A percentile compares a stretch with the other conserved stretches of the same genome.
phyloP scores from a whole-genome alignment of 2,329 filamentous ascomycete species.

The Aulographum hederae region DNA sequence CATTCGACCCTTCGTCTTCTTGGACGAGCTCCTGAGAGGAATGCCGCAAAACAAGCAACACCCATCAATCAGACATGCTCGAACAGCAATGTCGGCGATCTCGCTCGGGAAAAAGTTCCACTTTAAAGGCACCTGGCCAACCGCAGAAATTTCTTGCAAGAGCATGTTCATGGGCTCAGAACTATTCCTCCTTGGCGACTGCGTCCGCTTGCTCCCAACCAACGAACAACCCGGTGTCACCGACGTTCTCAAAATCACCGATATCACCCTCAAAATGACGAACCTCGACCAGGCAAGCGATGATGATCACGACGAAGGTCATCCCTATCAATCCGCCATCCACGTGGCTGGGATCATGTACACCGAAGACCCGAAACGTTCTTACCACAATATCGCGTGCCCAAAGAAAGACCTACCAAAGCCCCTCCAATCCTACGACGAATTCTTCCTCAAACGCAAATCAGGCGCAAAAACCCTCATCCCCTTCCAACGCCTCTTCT shows the following conservation, averaged over 20 bases:
- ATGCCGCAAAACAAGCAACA: conserved; percentile 26
- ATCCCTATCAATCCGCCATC: conserved; percentile 27
- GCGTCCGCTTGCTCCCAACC: conserved; percentile 29
- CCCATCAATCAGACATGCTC: conserved; percentile 33
- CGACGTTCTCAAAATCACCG: conserved; percentile 35
- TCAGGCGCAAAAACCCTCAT: conserved; percentile 23
- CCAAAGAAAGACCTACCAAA: not conserved
- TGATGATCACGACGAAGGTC: conserved; percentile 25
- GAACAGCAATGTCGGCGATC: conserved; percentile 33
- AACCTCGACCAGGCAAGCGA: conserved; percentile 28
- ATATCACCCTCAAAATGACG: conserved; percentile 31
- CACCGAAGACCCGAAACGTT: conserved; percentile 17
- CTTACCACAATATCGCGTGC: conserved; percentile 8
- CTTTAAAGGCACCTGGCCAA: conserved; percentile 35
- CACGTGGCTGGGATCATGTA: conserved; percentile 32
- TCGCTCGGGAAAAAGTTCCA: conserved; percentile 32
- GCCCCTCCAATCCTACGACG: conserved; percentile 1
- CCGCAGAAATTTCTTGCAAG: conserved; percentile 31
- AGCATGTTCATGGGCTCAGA: conserved; percentile 40
- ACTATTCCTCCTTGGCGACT: conserved; percentile 33
- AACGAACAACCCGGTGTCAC: conserved; percentile 10
- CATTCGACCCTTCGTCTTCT: conserved; percentile 36
- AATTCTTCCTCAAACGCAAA: conserved; percentile 25
- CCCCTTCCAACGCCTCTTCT: conserved; percentile 32
- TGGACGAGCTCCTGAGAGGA: conserved; percentile 28